phyloP scores from a whole-genome alignment of 2,329 filamentous ascomycete species.

The Cordyceps farinosa region DNA sequence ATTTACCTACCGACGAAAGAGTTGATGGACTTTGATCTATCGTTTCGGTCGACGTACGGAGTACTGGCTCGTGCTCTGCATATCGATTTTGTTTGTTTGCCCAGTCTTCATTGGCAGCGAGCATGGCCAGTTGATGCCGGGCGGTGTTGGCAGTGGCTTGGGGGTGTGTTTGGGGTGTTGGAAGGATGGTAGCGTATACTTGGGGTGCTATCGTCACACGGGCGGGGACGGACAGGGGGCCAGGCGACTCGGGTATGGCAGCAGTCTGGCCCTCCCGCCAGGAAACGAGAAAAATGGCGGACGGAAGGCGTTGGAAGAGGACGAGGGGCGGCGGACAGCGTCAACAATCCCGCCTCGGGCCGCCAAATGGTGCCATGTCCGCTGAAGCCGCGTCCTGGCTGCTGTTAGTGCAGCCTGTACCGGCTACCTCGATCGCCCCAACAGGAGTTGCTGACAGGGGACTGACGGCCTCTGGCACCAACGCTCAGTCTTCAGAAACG shows the following conservation, averaged over 20 bases:
- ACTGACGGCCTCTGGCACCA: conserved; percentile 27
- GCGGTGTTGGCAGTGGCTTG: neutral
- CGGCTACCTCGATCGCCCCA: neutral
- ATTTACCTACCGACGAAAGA: neutral
- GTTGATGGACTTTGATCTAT: neutral
- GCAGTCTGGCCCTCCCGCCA: too few relatives aligned
- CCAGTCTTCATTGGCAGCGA: neutral
- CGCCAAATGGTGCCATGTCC: conserved; percentile 12
- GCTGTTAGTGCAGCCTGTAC: conserved; percentile 22
- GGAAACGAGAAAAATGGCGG: neutral
- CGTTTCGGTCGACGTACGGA: neutral
- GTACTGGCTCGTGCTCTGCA: conserved; percentile 1
- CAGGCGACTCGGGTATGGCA: neutral
- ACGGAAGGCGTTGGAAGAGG: neutral
- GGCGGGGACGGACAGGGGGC: neutral
- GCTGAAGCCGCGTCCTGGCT: neutral
- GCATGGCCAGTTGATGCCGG: neutral
- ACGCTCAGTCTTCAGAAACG: neutral
- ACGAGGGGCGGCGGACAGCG: neutral
- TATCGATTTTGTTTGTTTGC: neutral
- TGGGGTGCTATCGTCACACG: neutral
- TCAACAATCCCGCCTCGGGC: conserved; percentile 10
- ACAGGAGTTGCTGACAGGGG: conserved; percentile 17
- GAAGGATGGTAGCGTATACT: neutral
- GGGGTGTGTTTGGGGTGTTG: neutral